A percentile compares a stretch with the other conserved stretches of the same genome.
Conservation (phyloP, 495 filamentous ascomycete species). For the Trichoderma asperelloides region DNA sequence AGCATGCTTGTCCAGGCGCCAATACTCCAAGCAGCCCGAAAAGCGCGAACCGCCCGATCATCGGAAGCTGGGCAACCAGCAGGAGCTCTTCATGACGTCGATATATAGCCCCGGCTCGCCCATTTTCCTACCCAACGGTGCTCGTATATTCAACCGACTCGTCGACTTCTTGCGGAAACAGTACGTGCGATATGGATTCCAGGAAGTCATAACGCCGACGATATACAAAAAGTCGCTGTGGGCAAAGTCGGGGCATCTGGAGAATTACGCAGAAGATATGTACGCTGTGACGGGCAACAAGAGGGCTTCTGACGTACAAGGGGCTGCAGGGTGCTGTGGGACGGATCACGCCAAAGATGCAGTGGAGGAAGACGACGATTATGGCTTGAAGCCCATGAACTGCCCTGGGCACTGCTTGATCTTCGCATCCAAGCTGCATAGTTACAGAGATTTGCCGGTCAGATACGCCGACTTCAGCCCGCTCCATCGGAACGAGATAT, state of each 20-base stretch:
- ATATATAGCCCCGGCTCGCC: slow-evolving; percentile 79
- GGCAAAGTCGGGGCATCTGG: slow-evolving; percentile 84
- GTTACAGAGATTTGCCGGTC: slow-evolving; percentile 76
- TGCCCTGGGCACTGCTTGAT: slow-evolving; percentile 91
- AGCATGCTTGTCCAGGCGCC: neutral
- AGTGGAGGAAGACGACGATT: slow-evolving; percentile 57
- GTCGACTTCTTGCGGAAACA: slow-evolving; percentile 77
- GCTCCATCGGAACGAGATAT: slow-evolving; percentile 83
- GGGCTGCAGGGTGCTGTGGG: slow-evolving; percentile 5
- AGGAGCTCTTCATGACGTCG: slow-evolving; percentile 72
- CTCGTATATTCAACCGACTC: slow-evolving; percentile 80
- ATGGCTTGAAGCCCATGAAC: slow-evolving; percentile 94
- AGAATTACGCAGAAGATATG: slow-evolving; percentile 94
- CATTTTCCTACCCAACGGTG: slow-evolving; percentile 78
- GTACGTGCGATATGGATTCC: slow-evolving; percentile 79
- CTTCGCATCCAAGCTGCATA: slow-evolving; percentile 61
- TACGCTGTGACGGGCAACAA: slow-evolving; percentile 66
- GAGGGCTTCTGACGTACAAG: slow-evolving; percentile 28
- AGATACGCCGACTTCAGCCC: slow-evolving; percentile 91
- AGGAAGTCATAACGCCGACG: slow-evolving; percentile 85
- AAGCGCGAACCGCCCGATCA: slow-evolving; percentile 45
- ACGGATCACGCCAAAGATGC: slow-evolving; percentile 22
- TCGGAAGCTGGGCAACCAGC: slow-evolving; percentile 57
- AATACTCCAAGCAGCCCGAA: slow-evolving; percentile 5
- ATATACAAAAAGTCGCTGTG: slow-evolving; percentile 90